Base-by-base conservation (phyloP, 169 alveolate species). In the Perkinsus chesapeaki region DNA sequence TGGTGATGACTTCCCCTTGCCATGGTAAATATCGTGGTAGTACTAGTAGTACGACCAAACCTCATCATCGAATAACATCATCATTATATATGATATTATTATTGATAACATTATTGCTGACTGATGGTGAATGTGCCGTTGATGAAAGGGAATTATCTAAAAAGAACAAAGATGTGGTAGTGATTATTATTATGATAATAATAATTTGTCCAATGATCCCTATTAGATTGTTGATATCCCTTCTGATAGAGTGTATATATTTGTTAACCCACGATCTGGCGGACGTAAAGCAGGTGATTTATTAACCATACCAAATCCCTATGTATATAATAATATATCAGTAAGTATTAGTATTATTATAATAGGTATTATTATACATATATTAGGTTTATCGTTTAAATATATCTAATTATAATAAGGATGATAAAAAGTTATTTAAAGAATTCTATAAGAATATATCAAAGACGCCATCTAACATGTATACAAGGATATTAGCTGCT, bases 401-500 rank as follows among this genome's bases (percentile, higher is more conserved):
- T 37, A 90, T 92, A 3, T 93, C 94, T 10, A 92, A 48, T 39
- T 91, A 73, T 3, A 93, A 93, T 7, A 91, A 38, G n/a, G 92
- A 94, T 31, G 94, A 91, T 20, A 43, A 43, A 43, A 94, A 94
- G 9, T 91, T 91, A 72, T 39, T 94, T 23, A 91, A 72, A 20
- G 95, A 82, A 19, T 92, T 82, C 39, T 92, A 91, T n/a, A 39
- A 39, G 73, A 39, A 92, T 31, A 43, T 82, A 31, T 92, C 34
- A 47, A 92, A 90, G 94, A 39, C 36, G 19, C 47, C 92, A 19
- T 39, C 31, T 23, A 73, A 91, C 36, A 73, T 94, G 27, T 94
- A 93, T 72, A 31, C 92, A 0, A 92, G 92, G 38, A 96, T 93
- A 20, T 94, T 96, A 39, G 97, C 95, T 39, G 96, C 96, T 36